Evolutionary conservation across 164 flowering plant species (phyloP), one percentile per base, ranked within the genome.

Genomic region (Chimonanthus salicifolius): DNA sequence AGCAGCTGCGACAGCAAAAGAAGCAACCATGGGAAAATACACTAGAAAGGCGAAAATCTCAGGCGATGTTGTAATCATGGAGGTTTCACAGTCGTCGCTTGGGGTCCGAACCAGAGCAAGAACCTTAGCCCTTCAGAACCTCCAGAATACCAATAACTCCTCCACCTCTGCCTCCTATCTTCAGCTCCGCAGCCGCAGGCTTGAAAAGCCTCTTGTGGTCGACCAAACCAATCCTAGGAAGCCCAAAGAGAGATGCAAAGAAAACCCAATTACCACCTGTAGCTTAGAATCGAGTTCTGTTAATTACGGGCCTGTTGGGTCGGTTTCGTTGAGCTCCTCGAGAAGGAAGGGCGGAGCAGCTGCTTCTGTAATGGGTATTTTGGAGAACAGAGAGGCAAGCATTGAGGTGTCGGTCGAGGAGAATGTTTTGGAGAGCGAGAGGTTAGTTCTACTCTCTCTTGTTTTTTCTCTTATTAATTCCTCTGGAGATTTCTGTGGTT

Each of bases 51-150:
- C 88, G 2, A 90, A 90, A 76, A 74, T 84, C 69, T 69, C 88
- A 33, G 85, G 84, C 2, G 90, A 80, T 62, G 83, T 84, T 0
- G 81, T 88, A 1, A 83, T 86, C 15, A 85, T 85, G 90, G 93
- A 90, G 66, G 80, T 87, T 20, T 78, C 90, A 33, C 33, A 33
- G 33, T 33, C 33, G 33, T 33, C 33, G 1, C 0, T 33, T 0
- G 94, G 94, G 4, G 92, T 90, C 71, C 86, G 89, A 7, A 93
- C 98, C 45, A 83, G 98, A 60, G 97, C 98, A 72, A 86, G 78
- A 85, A 84, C 97, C 82, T 86, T 88, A 66, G 95, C 98, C 15
- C 74, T 90, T 2, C 89, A 88, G 74, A 69, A 80, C n/a, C 87
- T 82, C 50, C 86, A 78, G 47, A 66, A 74, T n/a, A 18, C 76